Evolutionary conservation across 768 basidiomycete genomes (phyloP).

Genomic region (Termitomyces heimii): DNA sequence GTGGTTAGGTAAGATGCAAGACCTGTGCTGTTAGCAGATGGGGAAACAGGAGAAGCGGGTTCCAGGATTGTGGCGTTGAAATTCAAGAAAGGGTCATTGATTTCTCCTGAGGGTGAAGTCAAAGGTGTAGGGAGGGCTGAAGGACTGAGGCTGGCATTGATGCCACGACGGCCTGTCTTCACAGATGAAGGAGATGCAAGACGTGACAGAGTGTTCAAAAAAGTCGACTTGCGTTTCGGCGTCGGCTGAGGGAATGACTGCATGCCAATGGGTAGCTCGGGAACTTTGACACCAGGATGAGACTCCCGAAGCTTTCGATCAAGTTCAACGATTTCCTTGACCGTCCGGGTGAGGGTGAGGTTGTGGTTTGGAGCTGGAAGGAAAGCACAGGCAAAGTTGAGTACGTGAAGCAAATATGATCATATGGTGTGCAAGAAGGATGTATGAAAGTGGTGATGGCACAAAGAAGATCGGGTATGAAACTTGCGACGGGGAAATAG

Average conservation of each 20-base stretch:
- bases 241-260: slow-evolving; percentile 41
- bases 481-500: slow-evolving; percentile 12
- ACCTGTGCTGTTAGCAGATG: slow-evolving; percentile 52
- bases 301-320: slow-evolving; percentile 72
- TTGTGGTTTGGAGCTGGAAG: slow-evolving; percentile 79
- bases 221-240: slow-evolving; percentile 77
- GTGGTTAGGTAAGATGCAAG: slow-evolving; percentile 79
- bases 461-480: slow-evolving; percentile 8
- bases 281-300: slow-evolving; percentile 51
- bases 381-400: slow-evolving; percentile 18
- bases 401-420: slow-evolving; percentile 9
- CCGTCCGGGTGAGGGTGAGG: slow-evolving; percentile 77
- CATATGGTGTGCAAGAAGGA: not conserved
- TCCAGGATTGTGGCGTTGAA: slow-evolving; percentile 27
- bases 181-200: slow-evolving; percentile 66
- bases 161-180: slow-evolving; percentile 38
- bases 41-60: slow-evolving; percentile 19
- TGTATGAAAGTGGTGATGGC: not conserved
- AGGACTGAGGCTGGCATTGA: slow-evolving; percentile 27
- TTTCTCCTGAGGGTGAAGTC: slow-evolving; percentile 49
- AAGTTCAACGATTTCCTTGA: slow-evolving; percentile 74
- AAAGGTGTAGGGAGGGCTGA: slow-evolving; percentile 38
- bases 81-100: slow-evolving; percentile 54
- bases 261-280: slow-evolving; percentile 55
- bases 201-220: slow-evolving; percentile 81